phyloP scores from a whole-genome alignment of 495 filamentous ascomycete species.

The Lichenothelia convexa region DNA sequence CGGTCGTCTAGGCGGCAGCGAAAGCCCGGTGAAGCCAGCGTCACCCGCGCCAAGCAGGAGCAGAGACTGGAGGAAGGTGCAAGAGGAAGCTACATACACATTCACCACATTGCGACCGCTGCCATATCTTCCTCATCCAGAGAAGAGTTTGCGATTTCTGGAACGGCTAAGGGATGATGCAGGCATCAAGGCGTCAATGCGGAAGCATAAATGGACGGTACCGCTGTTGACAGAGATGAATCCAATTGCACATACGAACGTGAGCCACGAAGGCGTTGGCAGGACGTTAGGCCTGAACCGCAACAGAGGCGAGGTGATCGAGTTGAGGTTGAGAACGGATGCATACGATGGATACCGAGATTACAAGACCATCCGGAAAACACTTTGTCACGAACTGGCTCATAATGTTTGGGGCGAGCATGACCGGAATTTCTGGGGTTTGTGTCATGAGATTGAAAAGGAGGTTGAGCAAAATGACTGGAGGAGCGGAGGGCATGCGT shows the following conservation, averaged over 20 bases:
- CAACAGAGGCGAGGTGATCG: conserved; percentile 78
- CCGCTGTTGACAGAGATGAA: conserved; percentile 89
- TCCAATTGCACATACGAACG: conserved; percentile 63
- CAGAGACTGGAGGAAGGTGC: conserved; percentile 27
- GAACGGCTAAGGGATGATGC: conserved; percentile 62
- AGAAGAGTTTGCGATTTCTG: conserved; percentile 51
- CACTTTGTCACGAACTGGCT: conserved; percentile 85
- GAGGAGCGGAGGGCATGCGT: conserved; percentile 41
- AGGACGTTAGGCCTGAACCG: conserved; percentile 77
- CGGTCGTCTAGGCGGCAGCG: no score
- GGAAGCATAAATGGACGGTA: conserved; percentile 69
- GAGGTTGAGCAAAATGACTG: conserved; percentile 72
- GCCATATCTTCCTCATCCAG: conserved; percentile 55
- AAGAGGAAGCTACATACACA: conserved; percentile 48
- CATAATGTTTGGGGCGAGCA: conserved; percentile 78
- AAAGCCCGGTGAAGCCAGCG: conserved; percentile 20
- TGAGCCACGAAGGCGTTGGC: conserved; percentile 54
- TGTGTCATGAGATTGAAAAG: conserved; percentile 67
- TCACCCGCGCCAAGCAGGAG: conserved; percentile 19
- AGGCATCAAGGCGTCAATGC: conserved; percentile 70
- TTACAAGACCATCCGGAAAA: conserved; percentile 76
- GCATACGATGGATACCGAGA: conserved; percentile 86
- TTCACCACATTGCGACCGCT: conserved; percentile 67
- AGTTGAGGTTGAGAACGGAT: conserved; percentile 77
- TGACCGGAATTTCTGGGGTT: conserved; percentile 72